Evolutionary conservation across 2,329 filamentous ascomycete genomes (phyloP).

Genomic region (Rutstroemia sydowiana): DNA sequence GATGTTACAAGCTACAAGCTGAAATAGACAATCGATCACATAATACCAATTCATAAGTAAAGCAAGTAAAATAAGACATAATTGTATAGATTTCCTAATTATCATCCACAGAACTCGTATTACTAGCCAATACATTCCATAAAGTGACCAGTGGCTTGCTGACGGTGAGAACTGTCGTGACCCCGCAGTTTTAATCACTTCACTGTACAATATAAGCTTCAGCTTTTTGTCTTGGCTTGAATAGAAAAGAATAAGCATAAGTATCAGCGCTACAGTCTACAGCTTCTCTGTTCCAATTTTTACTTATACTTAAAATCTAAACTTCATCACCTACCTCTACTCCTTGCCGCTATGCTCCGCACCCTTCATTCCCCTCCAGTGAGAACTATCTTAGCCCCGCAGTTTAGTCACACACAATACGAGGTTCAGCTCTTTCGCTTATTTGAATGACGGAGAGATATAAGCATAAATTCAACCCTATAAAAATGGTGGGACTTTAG

Average conservation of each 20-base stretch:
- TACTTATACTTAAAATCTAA: too few relatives aligned
- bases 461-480: too few relatives aligned
- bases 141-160: background rate
- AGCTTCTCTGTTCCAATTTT: too few relatives aligned
- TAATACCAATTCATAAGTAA: background rate
- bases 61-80: background rate
- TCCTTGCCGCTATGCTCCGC: too few relatives aligned
- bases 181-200: background rate
- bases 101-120: slow-evolving; percentile 1
- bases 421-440: too few relatives aligned
- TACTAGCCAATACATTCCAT: background rate
- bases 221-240: background rate
- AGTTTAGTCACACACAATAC: too few relatives aligned
- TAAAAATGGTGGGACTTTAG: too few relatives aligned
- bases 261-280: background rate
- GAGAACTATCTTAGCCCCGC: too few relatives aligned
- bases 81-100: background rate
- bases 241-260: slow-evolving; percentile 3
- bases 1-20: background rate
- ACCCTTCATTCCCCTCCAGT: too few relatives aligned
- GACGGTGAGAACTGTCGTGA: background rate
- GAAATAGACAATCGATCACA: background rate
- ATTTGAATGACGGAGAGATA: too few relatives aligned
- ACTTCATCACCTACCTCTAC: too few relatives aligned
- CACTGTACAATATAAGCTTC: background rate